Base-by-base conservation (phyloP, 352 stramenopile genomes). In the Pythium phragmitis region DNA sequence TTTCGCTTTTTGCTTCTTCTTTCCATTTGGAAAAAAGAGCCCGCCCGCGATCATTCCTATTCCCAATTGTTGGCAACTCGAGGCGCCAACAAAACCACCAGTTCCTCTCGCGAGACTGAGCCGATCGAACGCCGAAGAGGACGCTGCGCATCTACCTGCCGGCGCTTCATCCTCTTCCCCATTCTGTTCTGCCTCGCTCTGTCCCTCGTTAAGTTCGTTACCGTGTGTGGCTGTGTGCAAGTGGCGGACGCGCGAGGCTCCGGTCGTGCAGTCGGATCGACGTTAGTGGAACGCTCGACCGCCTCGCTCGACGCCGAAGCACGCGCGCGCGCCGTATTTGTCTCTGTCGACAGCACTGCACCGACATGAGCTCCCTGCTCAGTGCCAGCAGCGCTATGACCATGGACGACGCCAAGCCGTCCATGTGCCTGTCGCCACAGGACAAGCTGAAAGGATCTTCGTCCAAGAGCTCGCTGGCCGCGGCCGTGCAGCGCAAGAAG, bases 371-470 rank as follows among this genome's bases (percentile, higher is more conserved):
- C 21, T 36, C 30, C 26, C 23, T 61, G 11, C 26, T 58, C 11
- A 47, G 34, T 36, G 28, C 41, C n/a, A 62, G 54, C 36, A 52
- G 36, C 19, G 63, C 67, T 39, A 73, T 73, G 72, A 75, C 69
- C 34, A 65, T 71, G 21, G 67, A 77, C 19, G 75, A 87, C 23
- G 75, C 85, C 26, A 87, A 87, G 72, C 26, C 67, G n/a, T 45
- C 67, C 56, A 87, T 85, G 75, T 88, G 81, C 37, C 55, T 91
- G 47, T 91, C 81, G 6, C 81, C 79, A 14, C 81, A 91, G 42
- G 81, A 91, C 46, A 91, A 89, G 56, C 67, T 86, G 56, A 80
- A 82, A 58, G 72, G 64, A 53, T 69, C 47, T 11, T 21, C 13
- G 7, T 14, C 51, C 51, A 61, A 63, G 14, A 37, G 66, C 23